These are phyloP conservation scores for Articulospora tetracladia DNA, from an alignment of 495 filamentous ascomycete genomes.

Conservation along the genomic window DNA sequence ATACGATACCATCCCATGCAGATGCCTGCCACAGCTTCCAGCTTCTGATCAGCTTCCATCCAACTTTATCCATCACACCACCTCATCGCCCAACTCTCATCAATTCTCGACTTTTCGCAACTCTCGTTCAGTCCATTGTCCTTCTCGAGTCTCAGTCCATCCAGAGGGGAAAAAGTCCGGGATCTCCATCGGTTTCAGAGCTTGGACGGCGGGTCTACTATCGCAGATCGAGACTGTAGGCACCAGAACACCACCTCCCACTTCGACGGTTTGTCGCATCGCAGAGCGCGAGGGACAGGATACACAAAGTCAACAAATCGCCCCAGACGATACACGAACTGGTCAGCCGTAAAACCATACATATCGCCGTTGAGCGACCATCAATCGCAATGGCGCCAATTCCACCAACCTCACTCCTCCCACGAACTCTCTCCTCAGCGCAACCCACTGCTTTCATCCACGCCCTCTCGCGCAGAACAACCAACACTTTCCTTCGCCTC, in stretches of 20 bases:
- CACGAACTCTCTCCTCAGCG: neutral
- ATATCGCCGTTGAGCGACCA: neutral
- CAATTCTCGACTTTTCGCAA: too few relatives aligned
- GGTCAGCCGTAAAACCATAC: neutral
- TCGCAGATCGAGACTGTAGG: neutral
- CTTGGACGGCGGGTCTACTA: neutral
- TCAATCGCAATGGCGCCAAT: constrained; percentile 25
- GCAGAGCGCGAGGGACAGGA: neutral
- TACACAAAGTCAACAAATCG: neutral
- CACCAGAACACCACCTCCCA: neutral
- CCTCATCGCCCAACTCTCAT: neutral
- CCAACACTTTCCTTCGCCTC: neutral
- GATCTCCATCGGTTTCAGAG: neutral
- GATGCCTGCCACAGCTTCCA: neutral
- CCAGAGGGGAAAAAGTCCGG: neutral
- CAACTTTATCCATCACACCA: neutral
- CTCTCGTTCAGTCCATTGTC: too few relatives aligned
- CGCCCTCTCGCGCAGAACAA: constrained; percentile 5
- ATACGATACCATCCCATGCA: neutral
- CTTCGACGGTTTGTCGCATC: neutral
- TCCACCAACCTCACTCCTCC: neutral
- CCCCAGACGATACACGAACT: too few relatives aligned
- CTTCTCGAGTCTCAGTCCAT: neutral
- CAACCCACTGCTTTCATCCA: neutral
- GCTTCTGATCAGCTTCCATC: neutral